phyloP scores from a whole-genome alignment of 805 yeast species.

The Wickerhamomyces chaumierensis region DNA sequence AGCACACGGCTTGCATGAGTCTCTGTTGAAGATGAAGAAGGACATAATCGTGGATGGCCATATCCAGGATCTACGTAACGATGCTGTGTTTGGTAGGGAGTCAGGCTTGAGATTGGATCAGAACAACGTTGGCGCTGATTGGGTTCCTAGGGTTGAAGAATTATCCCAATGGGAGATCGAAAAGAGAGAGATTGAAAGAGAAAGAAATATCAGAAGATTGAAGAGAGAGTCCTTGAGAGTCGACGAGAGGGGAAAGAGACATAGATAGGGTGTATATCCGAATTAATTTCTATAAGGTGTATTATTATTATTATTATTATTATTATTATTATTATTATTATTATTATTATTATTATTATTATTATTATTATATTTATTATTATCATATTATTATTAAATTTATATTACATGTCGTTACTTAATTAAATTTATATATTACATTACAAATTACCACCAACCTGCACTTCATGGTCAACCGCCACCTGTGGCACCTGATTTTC shows the following conservation, averaged over 20 bases:
- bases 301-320: no score
- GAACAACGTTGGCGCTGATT: constrained; percentile 65
- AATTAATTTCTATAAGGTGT: no score
- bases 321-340: no score
- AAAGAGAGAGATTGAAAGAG: constrained; percentile 89
- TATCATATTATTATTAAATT: no score
- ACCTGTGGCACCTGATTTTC: no score
- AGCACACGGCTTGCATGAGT: constrained; percentile 77
- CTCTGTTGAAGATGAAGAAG: constrained; percentile 60
- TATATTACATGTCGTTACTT: no score
- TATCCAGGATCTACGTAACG: constrained; percentile 39
- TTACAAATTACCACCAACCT: no score
- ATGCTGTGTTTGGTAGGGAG: constrained; percentile 48
- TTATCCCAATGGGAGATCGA: constrained; percentile 90
- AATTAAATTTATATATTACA: no score
- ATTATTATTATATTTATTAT: no score
- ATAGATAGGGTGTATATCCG: no score
- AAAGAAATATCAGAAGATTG: constrained; percentile 79
- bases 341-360: no score
- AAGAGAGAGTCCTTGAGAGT: constrained; percentile 84
- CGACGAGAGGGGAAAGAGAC: constrained; percentile 30
- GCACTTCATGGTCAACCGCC: no score
- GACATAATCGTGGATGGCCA: constrained; percentile 65
- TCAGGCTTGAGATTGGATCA: constrained; percentile 65
- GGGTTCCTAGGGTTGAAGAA: constrained; percentile 84